Percentiles rank a stretch among this genome's conserved stretches.
Conservation (phyloP, 164 flowering plant species). For the Umbellularia californica region DNA sequence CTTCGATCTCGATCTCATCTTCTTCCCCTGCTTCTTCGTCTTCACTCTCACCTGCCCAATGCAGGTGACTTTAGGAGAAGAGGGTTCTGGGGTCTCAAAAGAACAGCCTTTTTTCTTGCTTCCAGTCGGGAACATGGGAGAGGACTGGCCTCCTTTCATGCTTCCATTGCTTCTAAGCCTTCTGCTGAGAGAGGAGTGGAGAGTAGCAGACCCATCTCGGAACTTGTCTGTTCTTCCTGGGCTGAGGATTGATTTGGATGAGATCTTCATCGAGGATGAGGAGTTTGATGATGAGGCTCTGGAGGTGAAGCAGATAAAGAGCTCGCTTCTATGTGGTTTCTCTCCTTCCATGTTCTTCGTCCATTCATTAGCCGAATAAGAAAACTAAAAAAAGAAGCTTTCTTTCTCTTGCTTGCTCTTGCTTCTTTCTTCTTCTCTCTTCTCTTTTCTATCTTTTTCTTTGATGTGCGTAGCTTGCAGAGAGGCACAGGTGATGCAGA, state of each 20-base stretch:
- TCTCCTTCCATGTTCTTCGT: conserved; percentile 21
- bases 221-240: conserved; percentile 42
- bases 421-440: background rate
- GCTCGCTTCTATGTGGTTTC: conserved; percentile 40
- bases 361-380: conserved; percentile 5
- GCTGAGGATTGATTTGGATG: conserved; percentile 62
- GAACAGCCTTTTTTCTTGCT: conserved; percentile 37
- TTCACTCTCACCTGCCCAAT: conserved; percentile 90
- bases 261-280: conserved; percentile 50
- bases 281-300: conserved; percentile 41
- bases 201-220: conserved; percentile 40
- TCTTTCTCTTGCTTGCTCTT: background rate
- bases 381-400: background rate
- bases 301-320: conserved; percentile 75
- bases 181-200: conserved; percentile 65
- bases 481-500: background rate
- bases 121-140: conserved; percentile 67
- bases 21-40: conserved; percentile 74
- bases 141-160: conserved; percentile 61
- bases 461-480: background rate
- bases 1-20: conserved; percentile 44
- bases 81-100: conserved; percentile 77
- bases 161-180: conserved; percentile 60
- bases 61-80: conserved; percentile 91
- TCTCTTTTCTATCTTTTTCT: background rate